phyloP scores from a whole-genome alignment of 352 stramenopile genomes.

The Phytophthora boehmeriae region DNA sequence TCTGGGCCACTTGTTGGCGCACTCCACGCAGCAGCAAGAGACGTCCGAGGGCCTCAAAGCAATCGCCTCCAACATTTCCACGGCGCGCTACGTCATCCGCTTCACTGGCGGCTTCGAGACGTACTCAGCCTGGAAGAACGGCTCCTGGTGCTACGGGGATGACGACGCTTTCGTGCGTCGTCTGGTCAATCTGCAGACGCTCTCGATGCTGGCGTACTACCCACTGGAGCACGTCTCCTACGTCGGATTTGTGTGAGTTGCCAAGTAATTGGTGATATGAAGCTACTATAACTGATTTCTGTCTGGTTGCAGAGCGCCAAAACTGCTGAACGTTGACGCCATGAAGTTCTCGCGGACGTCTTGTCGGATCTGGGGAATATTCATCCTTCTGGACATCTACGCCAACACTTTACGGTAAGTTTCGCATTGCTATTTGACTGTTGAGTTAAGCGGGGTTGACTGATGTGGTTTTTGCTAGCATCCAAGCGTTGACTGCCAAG shows the following conservation, averaged over 20 bases:
- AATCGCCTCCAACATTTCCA: constrained; percentile 74
- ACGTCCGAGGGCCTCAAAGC: constrained; percentile 60
- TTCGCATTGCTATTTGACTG: not conserved
- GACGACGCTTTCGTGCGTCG: constrained; percentile 64
- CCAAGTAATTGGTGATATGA: not conserved
- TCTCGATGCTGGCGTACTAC: constrained; percentile 88
- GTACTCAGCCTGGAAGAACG: constrained; percentile 76
- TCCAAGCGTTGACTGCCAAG: constrained; percentile 61
- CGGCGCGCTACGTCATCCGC: constrained; percentile 81
- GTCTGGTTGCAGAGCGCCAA: constrained; percentile 56
- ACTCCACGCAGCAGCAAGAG: constrained; percentile 52
- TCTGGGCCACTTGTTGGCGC: constrained; percentile 58
- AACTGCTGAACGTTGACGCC: constrained; percentile 77
- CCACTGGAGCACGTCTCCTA: constrained; percentile 87
- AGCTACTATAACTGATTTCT: constrained; percentile 2
- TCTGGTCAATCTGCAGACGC: constrained; percentile 69
- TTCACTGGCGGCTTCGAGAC: constrained; percentile 79
- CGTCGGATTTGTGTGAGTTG: constrained; percentile 78
- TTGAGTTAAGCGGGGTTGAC: not conserved
- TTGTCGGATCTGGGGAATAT: constrained; percentile 74
- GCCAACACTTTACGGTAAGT: constrained; percentile 73
- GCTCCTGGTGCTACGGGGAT: constrained; percentile 78
- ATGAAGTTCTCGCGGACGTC: constrained; percentile 71
- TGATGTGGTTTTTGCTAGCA: constrained; percentile 37
- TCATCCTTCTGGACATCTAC: constrained; percentile 81